Conservation (phyloP, 1,284 basidiomycete genomes). For the Fistulinella cinereoalba region DNA sequence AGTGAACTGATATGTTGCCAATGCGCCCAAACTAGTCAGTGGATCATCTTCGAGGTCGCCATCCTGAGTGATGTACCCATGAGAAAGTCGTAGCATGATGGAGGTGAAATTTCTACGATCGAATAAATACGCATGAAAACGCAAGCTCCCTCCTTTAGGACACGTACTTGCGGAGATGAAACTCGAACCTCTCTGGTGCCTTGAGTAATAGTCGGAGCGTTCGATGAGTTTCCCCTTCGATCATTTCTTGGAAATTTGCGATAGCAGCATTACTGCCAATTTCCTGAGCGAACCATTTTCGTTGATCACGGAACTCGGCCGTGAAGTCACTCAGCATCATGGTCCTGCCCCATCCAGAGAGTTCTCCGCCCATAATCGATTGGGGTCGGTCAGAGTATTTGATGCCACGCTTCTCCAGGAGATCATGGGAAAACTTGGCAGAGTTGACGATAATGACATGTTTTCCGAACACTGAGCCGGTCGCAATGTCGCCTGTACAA, state of each 20-base stretch:
- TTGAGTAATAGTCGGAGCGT: slow-evolving; percentile 5
- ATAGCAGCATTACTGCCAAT: slow-evolving; percentile 22
- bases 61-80: slow-evolving; percentile 15
- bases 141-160: not conserved
- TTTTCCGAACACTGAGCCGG: slow-evolving; percentile 6
- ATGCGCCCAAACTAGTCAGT: slow-evolving; percentile 11
- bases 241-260: slow-evolving; percentile 14
- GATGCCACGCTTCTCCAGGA: slow-evolving; percentile 17
- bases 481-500: slow-evolving; percentile 12
- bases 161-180: slow-evolving; percentile 15
- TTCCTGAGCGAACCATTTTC: slow-evolving; percentile 28
- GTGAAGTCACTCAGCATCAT: slow-evolving; percentile 23
- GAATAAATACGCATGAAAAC: not conserved
- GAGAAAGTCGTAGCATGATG: slow-evolving; percentile 13
- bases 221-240: slow-evolving; percentile 18
- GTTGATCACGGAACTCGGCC: slow-evolving; percentile 18
- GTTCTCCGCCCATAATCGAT: slow-evolving; percentile 21
- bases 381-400: slow-evolving; percentile 20
- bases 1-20: slow-evolving; percentile 14
- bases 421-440: slow-evolving; percentile 13
- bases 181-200: slow-evolving; percentile 1
- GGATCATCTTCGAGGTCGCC: slow-evolving; percentile 8
- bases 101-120: slow-evolving; percentile 7
- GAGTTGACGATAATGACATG: slow-evolving; percentile 12
- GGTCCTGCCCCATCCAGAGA: slow-evolving; percentile 28